Evolutionary conservation across 345 rosid species (phyloP).

Genomic region (Hevea brasiliensis): DNA sequence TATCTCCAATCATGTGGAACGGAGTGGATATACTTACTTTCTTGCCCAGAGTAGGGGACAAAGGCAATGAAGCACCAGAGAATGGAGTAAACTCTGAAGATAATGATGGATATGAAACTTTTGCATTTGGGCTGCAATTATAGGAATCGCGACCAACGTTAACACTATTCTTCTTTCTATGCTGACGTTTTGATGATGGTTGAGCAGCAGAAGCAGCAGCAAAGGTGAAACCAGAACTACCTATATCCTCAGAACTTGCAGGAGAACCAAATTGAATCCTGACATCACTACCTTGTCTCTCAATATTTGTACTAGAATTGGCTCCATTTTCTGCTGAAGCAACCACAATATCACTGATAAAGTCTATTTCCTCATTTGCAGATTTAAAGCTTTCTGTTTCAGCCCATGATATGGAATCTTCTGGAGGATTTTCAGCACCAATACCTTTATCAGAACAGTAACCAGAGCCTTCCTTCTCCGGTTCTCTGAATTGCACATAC

Average conservation of each 20-base stretch:
- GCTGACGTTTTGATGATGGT: conserved; percentile 44
- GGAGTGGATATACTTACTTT: conserved; percentile 39
- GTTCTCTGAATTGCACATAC: conserved; percentile 27
- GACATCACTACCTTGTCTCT: conserved; percentile 48
- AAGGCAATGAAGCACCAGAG: conserved; percentile 42
- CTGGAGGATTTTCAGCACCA: conserved; percentile 42
- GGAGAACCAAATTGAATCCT: conserved; percentile 31
- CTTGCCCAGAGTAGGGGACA: conserved; percentile 38
- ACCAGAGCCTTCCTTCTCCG: conserved; percentile 36
- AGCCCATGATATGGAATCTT: conserved; percentile 57
- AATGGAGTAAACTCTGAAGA: conserved; percentile 47
- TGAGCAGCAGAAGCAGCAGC: conserved; percentile 58
- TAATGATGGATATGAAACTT: conserved; percentile 42
- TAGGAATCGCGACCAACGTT: conserved; percentile 44
- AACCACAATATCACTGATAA: conserved; percentile 40
- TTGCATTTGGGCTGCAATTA: conserved; percentile 35
- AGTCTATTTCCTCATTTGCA: conserved; percentile 73
- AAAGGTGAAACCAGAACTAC: conserved; percentile 68
- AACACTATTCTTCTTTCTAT: conserved; percentile 47
- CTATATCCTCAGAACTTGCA: conserved; percentile 38
- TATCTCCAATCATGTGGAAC: conserved; percentile 34
- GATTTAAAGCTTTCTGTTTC: conserved; percentile 90
- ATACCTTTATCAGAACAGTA: conserved; percentile 29
- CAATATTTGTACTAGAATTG: conserved; percentile 45
- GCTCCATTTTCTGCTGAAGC: conserved; percentile 64